A percentile compares a stretch with the other conserved stretches of the same genome.
phyloP scores from a whole-genome alignment of 2,329 filamentous ascomycete species.

The Aspergillus tubingensis region DNA sequence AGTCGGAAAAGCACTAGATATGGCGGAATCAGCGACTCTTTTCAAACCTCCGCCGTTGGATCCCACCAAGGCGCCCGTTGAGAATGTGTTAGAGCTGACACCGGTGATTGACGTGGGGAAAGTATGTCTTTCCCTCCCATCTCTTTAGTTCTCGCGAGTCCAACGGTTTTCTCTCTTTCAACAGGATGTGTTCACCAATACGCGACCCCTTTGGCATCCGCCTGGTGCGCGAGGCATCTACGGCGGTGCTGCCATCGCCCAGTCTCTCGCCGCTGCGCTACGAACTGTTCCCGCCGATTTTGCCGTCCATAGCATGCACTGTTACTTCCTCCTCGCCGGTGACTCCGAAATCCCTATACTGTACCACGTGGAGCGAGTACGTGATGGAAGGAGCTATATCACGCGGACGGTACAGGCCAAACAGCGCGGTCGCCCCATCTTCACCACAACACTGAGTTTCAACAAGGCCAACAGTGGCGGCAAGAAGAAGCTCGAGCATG shows the following conservation, averaged over 20 bases:
- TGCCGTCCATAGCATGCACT: conserved; percentile 93
- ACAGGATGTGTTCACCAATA: conserved; percentile 92
- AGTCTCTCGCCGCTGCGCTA: conserved; percentile 85
- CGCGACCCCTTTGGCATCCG: conserved; percentile 87
- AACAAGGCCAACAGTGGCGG: conserved; percentile 61
- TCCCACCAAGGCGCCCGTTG: conserved; percentile 73
- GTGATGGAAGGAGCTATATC: conserved; percentile 84
- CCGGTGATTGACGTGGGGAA: conserved; percentile 64
- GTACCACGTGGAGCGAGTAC: conserved; percentile 92
- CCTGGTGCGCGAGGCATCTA: conserved; percentile 90
- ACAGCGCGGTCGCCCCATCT: conserved; percentile 85
- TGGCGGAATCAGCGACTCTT: conserved; percentile 57
- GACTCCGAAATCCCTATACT: conserved; percentile 81
- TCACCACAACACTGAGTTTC: conserved; percentile 93
- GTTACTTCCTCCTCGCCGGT: conserved; percentile 95
- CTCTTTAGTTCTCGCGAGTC: not conserved
- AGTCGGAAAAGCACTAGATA: conserved; percentile 5
- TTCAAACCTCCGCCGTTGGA: conserved; percentile 75
- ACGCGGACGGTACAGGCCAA: conserved; percentile 95
- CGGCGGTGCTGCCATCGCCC: conserved; percentile 89
- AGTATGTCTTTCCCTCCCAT: conserved; percentile 49
- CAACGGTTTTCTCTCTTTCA: not conserved
- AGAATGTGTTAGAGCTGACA: conserved; percentile 84
- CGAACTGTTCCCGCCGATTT: conserved; percentile 79
- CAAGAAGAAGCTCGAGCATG: conserved; percentile 64